Conservation (phyloP, 495 filamentous ascomycete species). For the Neurospora discreta region DNA sequence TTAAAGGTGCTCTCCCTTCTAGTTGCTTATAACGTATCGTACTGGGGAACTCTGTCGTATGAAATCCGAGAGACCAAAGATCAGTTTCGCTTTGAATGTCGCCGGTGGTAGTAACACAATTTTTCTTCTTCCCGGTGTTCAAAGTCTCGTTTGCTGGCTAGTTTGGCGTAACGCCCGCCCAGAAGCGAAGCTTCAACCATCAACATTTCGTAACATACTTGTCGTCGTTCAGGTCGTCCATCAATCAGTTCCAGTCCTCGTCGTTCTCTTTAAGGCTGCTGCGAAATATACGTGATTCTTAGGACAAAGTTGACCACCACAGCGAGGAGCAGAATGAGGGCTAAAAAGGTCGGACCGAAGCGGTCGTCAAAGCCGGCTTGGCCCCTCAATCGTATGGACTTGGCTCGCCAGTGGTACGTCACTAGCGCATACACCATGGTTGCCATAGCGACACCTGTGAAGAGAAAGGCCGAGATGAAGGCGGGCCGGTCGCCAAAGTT, state of each 20-base stretch:
- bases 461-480: constrained; percentile 81
- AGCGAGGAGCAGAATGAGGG: constrained; percentile 70
- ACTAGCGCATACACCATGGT: constrained; percentile 91
- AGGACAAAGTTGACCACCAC: constrained; percentile 92
- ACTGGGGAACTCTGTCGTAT: background rate
- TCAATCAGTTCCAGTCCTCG: background rate
- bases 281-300: constrained; percentile 49
- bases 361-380: constrained; percentile 95
- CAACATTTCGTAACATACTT: background rate
- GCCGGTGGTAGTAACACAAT: background rate
- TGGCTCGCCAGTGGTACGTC: constrained; percentile 95
- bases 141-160: background rate
- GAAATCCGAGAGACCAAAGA: background rate
- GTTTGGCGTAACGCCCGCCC: background rate
- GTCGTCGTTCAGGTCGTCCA: background rate
- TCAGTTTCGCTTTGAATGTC: background rate
- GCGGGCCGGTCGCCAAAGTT: constrained; percentile 95
- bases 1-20: background rate
- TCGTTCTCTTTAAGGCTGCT: constrained; percentile 17
- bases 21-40: background rate
- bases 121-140: background rate
- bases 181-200: background rate
- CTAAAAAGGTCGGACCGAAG: constrained; percentile 81
- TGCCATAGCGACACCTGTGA: constrained; percentile 89
- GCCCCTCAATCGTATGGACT: constrained; percentile 79